These are phyloP conservation scores for Rubroboletus satanas DNA, from an alignment of 768 basidiomycete genomes.

Conservation along the genomic window DNA sequence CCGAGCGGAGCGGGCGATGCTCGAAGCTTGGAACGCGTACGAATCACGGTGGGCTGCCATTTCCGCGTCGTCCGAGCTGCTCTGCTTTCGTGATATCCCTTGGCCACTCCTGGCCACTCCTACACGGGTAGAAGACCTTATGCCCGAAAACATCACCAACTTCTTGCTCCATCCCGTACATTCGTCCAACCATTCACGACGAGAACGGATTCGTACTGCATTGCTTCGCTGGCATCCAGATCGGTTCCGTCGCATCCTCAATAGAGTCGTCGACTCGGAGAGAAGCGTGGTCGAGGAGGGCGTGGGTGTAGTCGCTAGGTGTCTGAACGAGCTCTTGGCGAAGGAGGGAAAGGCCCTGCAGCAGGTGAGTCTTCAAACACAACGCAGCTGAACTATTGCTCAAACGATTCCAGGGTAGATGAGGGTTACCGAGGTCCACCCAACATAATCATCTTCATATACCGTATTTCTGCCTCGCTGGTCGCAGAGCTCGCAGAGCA, in stretches of 20 bases:
- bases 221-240: constrained; percentile 82
- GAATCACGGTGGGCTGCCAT: constrained; percentile 63
- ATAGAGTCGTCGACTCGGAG: constrained; percentile 51
- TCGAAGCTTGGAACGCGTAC: constrained; percentile 60
- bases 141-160: constrained; percentile 45
- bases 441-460: background rate
- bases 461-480: background rate
- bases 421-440: constrained; percentile 4
- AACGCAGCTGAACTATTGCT: background rate
- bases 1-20: constrained; percentile 41
- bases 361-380: constrained; percentile 15
- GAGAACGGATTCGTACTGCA: constrained; percentile 63
- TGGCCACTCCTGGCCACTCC: constrained; percentile 60
- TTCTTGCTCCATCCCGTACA: constrained; percentile 68
- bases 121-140: constrained; percentile 46
- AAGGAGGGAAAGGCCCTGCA: constrained; percentile 26
- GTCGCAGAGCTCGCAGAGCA: constrained; percentile 2
- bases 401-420: constrained; percentile 15
- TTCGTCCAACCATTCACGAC: constrained; percentile 53
- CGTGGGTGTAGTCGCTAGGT: constrained; percentile 62
- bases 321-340: constrained; percentile 62
- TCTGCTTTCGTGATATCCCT: constrained; percentile 62
- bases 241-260: constrained; percentile 57
- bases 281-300: constrained; percentile 53
- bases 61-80: constrained; percentile 38